phyloP scores from a whole-genome alignment of 1,139 yeast genomes.

The Sugiyamaella xylanicola region DNA sequence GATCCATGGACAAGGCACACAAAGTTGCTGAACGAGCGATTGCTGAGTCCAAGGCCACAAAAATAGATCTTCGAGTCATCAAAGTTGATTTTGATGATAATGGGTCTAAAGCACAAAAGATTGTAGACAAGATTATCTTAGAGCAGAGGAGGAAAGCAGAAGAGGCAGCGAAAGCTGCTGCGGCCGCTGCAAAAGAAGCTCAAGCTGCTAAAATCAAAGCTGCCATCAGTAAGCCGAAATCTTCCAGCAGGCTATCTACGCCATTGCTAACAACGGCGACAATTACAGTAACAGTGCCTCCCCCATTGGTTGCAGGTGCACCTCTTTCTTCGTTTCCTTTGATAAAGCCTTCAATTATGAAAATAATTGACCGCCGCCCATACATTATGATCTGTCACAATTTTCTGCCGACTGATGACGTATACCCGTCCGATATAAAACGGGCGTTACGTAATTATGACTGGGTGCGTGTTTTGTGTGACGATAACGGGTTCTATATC shows the following conservation, averaged over 20 bases:
- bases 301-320: conserved; percentile 6
- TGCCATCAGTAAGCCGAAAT: neutral
- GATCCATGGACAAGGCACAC: conserved; percentile 57
- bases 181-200: conserved; percentile 4
- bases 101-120: conserved; percentile 36
- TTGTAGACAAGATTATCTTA: conserved; percentile 30
- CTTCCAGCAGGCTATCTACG: conserved; percentile 5
- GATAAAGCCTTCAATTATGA: conserved; percentile 30
- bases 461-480: conserved; percentile 67
- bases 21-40: conserved; percentile 50
- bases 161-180: conserved; percentile 2
- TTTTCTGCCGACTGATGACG: conserved; percentile 54
- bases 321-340: conserved; percentile 16
- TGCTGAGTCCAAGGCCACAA: conserved; percentile 37
- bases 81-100: conserved; percentile 41
- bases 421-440: conserved; percentile 58
- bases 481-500: conserved; percentile 66
- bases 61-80: conserved; percentile 42
- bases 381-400: conserved; percentile 58
- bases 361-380: conserved; percentile 55
- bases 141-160: conserved; percentile 17
- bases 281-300: neutral
- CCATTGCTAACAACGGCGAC: neutral
- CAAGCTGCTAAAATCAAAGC: neutral
- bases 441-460: conserved; percentile 55